phyloP scores from a whole-genome alignment of 2,329 filamentous ascomycete genomes.

The Pyrenochaeta sp. region DNA sequence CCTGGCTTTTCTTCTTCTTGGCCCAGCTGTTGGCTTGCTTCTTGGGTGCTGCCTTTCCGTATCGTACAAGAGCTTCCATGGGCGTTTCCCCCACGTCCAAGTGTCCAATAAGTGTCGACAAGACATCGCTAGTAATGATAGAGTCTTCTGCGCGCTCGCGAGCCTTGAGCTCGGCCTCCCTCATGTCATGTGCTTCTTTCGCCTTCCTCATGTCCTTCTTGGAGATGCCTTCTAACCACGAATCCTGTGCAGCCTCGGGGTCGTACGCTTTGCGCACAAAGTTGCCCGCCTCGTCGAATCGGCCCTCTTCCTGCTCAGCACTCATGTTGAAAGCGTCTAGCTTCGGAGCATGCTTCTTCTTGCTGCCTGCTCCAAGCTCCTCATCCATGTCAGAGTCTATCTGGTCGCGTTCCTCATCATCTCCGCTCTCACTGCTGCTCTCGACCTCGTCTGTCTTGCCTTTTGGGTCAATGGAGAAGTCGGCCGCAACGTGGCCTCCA shows the following conservation, averaged over 20 bases:
- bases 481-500: conserved; percentile 71
- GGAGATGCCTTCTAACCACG: conserved; percentile 89
- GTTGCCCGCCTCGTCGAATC: conserved; percentile 90
- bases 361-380: conserved; percentile 87
- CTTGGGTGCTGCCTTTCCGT: conserved; percentile 70
- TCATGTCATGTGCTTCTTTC: conserved; percentile 84
- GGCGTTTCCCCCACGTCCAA: conserved; percentile 85
- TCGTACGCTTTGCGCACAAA: conserved; percentile 89
- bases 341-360: conserved; percentile 92
- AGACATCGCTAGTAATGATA: conserved; percentile 74
- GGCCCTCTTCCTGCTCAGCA: conserved; percentile 87
- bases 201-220: conserved; percentile 94
- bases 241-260: conserved; percentile 88
- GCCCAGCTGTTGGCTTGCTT: conserved; percentile 57
- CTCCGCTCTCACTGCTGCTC: conserved; percentile 64
- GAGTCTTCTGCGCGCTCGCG: conserved; percentile 78
- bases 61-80: conserved; percentile 83
- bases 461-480: conserved; percentile 59
- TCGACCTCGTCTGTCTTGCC: conserved; percentile 69
- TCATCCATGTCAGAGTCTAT: conserved; percentile 77
- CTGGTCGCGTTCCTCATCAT: conserved; percentile 72
- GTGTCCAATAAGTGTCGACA: conserved; percentile 74
- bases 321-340: conserved; percentile 97
- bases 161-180: conserved; percentile 78
- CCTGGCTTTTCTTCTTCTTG: conserved; percentile 56